phyloP scores from a whole-genome alignment of 352 stramenopile genomes.

The Globisporangium carolinianum region DNA sequence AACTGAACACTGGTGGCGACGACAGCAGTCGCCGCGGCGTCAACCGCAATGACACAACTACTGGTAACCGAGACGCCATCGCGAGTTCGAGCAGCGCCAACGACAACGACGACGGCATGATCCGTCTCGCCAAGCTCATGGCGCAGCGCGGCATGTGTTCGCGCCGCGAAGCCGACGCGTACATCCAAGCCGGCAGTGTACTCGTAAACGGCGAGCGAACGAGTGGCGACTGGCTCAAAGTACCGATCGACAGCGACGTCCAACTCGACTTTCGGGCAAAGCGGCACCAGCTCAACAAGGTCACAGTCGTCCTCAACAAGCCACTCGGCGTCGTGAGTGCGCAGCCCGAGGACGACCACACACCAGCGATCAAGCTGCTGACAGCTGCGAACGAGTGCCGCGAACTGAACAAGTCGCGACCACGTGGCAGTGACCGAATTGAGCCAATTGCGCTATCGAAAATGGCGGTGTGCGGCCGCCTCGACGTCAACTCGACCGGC shows the following conservation, averaged over 20 bases:
- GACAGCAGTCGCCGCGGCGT: neutral
- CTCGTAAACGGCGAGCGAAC: constrained; percentile 66
- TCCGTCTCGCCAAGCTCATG: constrained; percentile 80
- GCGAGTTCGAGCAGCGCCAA: neutral
- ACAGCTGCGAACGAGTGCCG: constrained; percentile 69
- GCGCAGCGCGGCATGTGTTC: constrained; percentile 70
- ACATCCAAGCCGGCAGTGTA: constrained; percentile 71
- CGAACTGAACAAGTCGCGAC: constrained; percentile 45
- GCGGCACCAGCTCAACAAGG: constrained; percentile 67
- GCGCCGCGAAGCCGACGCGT: constrained; percentile 69
- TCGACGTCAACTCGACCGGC: constrained; percentile 82
- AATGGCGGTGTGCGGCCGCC: constrained; percentile 74
- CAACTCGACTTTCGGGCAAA: constrained; percentile 55
- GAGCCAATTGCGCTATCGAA: constrained; percentile 67
- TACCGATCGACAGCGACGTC: constrained; percentile 50
- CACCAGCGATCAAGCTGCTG: constrained; percentile 67
- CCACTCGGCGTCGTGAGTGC: constrained; percentile 77
- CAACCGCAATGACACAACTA: neutral
- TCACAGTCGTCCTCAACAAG: constrained; percentile 81
- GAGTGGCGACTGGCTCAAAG: constrained; percentile 65
- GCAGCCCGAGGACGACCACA: constrained; percentile 59
- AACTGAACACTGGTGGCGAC: neutral
- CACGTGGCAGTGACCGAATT: constrained; percentile 12
- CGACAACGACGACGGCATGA: constrained; percentile 16
- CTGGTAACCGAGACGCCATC: neutral